Base-by-base conservation (phyloP, 805 yeast species). In the Metschnikowia cerradonensis region DNA sequence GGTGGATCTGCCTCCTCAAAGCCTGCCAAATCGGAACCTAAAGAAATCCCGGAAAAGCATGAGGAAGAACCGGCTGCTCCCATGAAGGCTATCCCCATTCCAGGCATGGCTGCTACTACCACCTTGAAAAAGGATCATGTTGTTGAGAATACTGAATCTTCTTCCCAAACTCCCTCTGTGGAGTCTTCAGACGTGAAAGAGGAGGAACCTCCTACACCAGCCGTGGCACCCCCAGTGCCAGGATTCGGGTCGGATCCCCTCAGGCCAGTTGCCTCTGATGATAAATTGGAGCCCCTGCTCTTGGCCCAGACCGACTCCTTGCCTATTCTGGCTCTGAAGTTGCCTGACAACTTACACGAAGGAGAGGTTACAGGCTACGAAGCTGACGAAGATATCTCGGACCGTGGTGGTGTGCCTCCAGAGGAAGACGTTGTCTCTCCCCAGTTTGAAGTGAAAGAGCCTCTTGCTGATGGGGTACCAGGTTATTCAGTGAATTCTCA, bases 331-430 rank as follows among this genome's bases (percentile, higher is more conserved):
- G 34, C n/a, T 10, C 22, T 30, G 34, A 17, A 40, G 31, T 20
- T 42, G 23, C 22, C 38, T 7, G 38, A 42, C 32, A 22, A 32
- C 13, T 13, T 42, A 6, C 38, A 26, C 11, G 70, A 62, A 1
- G 50, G 59, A 3, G 67, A 63, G 43, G 71, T 71, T 8, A 79
- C 88, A 1, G 90, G 90, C 0, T 84, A 84, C 59, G 89, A 86
- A 50, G 89, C 89, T 0, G 90, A 86, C 60, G 87, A 80, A 44
- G 77, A 73, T 47, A 55, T 67, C 11, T 70, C 75, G 14, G 76
- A 69, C 52, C 61, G 60, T 17, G 57, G 59, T 5, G 50, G 41
- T 2, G 40, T 50, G 33, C 30, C 45, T 6, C 45, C 23, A 37
- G 23, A 45, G 38, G 20, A 50, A 40, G 45, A 42, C 15, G 20